phyloP scores from a whole-genome alignment of 202 grass and related monocot genomes.

The Schoenoplectus triqueter region DNA sequence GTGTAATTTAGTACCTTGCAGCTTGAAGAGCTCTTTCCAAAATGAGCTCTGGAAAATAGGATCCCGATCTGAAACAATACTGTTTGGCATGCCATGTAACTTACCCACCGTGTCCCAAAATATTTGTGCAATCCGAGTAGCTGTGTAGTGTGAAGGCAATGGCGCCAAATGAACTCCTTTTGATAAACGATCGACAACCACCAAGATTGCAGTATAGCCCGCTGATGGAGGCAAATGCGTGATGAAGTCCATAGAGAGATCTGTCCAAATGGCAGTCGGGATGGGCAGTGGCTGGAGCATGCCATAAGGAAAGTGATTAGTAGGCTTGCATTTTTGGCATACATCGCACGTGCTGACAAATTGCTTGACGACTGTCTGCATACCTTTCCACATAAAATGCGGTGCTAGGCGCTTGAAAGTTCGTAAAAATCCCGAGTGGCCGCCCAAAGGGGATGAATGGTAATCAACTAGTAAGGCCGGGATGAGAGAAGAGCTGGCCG shows the following conservation, averaged over 20 bases:
- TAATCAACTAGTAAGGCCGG: background rate
- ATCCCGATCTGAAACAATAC: background rate
- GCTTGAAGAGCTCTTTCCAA: background rate
- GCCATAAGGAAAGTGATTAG: slow-evolving; percentile 1
- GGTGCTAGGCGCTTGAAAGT: background rate
- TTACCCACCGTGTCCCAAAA: slow-evolving; percentile 5
- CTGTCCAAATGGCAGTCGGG: background rate
- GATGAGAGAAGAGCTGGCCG: background rate
- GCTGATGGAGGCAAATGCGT: background rate
- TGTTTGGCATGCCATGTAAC: background rate
- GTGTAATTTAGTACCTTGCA: too few relatives aligned
- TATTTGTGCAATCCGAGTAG: background rate
- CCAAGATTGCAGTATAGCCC: slow-evolving; percentile 22
- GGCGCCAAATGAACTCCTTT: slow-evolving; percentile 18
- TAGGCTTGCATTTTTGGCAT: slow-evolving; percentile 28
- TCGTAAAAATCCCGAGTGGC: background rate
- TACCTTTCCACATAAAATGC: background rate
- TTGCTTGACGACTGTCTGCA: background rate
- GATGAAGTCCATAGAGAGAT: slow-evolving; percentile 14
- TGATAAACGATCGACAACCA: slow-evolving; percentile 25
- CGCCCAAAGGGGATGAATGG: background rate
- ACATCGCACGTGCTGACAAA: background rate
- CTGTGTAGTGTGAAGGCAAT: slow-evolving; percentile 10
- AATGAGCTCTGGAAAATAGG: background rate
- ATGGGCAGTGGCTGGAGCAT: background rate